Evolutionary conservation across 2,329 filamentous ascomycete genomes (phyloP).

Genomic region (Sporothrix inflata): DNA sequence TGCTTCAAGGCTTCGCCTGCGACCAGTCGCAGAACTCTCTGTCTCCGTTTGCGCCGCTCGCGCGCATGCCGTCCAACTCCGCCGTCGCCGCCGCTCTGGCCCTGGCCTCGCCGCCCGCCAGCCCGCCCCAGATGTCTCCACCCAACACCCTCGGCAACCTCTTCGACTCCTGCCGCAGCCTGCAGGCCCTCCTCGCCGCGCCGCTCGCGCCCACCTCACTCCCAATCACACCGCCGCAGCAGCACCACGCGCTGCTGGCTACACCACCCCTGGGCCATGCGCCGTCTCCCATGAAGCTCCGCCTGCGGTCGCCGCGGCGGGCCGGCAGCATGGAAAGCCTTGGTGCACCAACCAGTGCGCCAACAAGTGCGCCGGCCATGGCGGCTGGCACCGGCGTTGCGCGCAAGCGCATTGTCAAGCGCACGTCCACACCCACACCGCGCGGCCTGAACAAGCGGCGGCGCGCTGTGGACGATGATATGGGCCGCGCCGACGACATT

Average conservation of each 20-base stretch:
- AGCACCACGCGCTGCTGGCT: slow-evolving; percentile 48
- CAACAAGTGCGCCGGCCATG: slow-evolving; percentile 21
- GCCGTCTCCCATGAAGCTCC: slow-evolving; percentile 57
- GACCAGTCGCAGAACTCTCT: slow-evolving; percentile 30
- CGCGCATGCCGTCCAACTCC: slow-evolving; percentile 20
- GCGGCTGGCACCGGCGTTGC: slow-evolving; percentile 35
- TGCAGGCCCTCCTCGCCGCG: slow-evolving; percentile 60
- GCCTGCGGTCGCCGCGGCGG: slow-evolving; percentile 52
- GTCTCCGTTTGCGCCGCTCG: slow-evolving; percentile 19
- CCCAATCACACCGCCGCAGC: slow-evolving; percentile 49
- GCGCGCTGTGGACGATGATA: slow-evolving; percentile 52
- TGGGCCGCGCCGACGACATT: slow-evolving; percentile 50
- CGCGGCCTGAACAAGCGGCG: slow-evolving; percentile 59
- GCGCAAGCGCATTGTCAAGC: slow-evolving; percentile 57
- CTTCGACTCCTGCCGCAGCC: slow-evolving; percentile 62
- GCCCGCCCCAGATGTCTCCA: slow-evolving; percentile 52
- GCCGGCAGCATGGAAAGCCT: slow-evolving; percentile 25
- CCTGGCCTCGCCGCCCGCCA: slow-evolving; percentile 63
- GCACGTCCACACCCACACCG: slow-evolving; percentile 42
- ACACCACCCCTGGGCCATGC: slow-evolving; percentile 60
- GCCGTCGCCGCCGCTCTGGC: slow-evolving; percentile 35
- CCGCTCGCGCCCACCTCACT: slow-evolving; percentile 32
- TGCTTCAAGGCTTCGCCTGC: slow-evolving; percentile 33
- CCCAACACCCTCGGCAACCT: slow-evolving; percentile 57
- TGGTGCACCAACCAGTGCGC: not conserved